These are phyloP conservation scores for Astrocystis sublimbata DNA, from an alignment of 495 filamentous ascomycete species.

Conservation along the genomic window DNA sequence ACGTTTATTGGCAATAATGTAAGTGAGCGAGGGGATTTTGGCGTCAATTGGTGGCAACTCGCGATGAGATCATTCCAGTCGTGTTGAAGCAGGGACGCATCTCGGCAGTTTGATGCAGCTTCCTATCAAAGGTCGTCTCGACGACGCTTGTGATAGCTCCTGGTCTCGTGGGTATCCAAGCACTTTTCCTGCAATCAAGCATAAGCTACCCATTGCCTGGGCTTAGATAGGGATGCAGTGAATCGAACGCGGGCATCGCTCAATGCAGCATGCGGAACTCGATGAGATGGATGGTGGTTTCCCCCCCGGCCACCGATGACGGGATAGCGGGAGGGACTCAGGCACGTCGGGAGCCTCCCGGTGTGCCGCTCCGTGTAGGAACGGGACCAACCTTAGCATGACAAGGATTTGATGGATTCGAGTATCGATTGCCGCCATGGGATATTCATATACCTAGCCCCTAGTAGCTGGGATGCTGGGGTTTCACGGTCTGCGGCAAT, in stretches of 20 bases:
- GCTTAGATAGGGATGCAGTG: background rate
- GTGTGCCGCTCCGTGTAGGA: constrained; percentile 5
- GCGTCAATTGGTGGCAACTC: constrained; percentile 7
- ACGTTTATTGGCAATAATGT: constrained; percentile 18
- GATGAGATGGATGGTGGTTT: constrained; percentile 4
- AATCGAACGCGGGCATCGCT: background rate
- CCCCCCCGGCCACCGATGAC: constrained; percentile 9
- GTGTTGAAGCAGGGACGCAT: background rate
- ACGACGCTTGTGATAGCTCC: background rate
- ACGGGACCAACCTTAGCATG: constrained; percentile 12
- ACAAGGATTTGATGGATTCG: constrained; percentile 2
- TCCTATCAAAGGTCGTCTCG: background rate
- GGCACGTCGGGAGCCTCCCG: no score
- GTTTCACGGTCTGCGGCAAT: background rate
- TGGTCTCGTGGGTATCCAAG: constrained; percentile 8
- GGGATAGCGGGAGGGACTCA: no score
- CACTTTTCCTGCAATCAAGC: background rate
- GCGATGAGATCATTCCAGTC: constrained; percentile 9
- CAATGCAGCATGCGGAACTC: background rate
- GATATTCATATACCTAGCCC: background rate
- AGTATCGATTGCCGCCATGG: constrained; percentile 4
- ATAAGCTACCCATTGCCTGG: background rate
- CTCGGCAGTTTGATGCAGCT: constrained; percentile 13
- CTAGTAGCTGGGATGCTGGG: no score
- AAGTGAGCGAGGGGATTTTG: constrained; percentile 6